Evolutionary conservation across 495 filamentous ascomycete genomes (phyloP).

Genomic region (Aspergillus coremiiformis): DNA sequence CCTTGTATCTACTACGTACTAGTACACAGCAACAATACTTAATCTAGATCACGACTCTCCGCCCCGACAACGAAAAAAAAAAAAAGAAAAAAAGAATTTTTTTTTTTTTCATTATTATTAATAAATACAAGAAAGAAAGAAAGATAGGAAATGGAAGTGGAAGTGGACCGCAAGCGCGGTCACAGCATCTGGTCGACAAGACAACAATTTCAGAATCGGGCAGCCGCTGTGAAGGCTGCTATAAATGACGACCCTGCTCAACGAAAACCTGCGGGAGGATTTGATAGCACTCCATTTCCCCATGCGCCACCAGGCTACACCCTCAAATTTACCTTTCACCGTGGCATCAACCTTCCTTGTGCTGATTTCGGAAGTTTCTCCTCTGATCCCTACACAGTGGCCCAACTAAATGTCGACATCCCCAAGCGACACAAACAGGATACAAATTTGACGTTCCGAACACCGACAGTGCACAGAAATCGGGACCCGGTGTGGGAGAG

Average conservation of each 20-base stretch:
- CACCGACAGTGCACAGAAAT: slow-evolving; percentile 61
- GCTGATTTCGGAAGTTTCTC: slow-evolving; percentile 70
- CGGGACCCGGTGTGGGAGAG: slow-evolving; percentile 73
- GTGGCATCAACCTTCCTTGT: slow-evolving; percentile 69
- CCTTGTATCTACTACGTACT: neutral
- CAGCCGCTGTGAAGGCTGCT: slow-evolving; percentile 22
- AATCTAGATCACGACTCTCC: neutral
- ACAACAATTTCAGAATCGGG: slow-evolving; percentile 52
- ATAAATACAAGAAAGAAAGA: too few species aligned
- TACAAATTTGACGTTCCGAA: slow-evolving; percentile 62
- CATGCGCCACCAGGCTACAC: slow-evolving; percentile 68
- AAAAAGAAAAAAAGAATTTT: too few species aligned
- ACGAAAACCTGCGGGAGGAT: slow-evolving; percentile 62
- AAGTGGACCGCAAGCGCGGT: slow-evolving; percentile 16
- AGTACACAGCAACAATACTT: neutral
- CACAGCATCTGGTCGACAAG: slow-evolving; percentile 28
- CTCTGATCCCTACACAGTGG: slow-evolving; percentile 76
- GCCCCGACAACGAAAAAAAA: too few species aligned
- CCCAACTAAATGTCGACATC: slow-evolving; percentile 55
- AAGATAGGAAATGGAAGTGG: slow-evolving; percentile 13
- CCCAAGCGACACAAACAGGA: slow-evolving; percentile 74
- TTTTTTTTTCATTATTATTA: too few species aligned
- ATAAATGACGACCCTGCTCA: slow-evolving; percentile 11
- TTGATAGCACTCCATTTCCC: slow-evolving; percentile 69
- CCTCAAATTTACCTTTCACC: slow-evolving; percentile 76